These are phyloP conservation scores for Vaccinium darrowii DNA, from an alignment of 148 eudicot species.

Conservation along the genomic window DNA sequence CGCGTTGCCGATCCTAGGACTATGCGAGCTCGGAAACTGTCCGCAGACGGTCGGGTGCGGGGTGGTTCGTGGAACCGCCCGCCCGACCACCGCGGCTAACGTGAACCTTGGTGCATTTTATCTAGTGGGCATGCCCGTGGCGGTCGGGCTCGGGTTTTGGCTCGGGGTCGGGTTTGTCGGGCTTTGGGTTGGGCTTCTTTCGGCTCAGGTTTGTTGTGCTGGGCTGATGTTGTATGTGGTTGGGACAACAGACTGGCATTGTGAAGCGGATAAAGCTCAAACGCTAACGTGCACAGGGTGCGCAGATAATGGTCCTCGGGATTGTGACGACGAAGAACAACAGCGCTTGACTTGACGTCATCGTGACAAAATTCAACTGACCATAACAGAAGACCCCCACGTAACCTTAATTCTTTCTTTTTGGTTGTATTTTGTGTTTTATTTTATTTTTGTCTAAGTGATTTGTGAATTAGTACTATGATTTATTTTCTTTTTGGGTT, in stretches of 20 bases:
- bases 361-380: constrained; percentile 23
- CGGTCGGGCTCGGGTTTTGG: constrained; percentile 56
- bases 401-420: constrained; percentile 17
- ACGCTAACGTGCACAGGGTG: constrained; percentile 46
- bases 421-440: not conserved
- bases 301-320: constrained; percentile 18
- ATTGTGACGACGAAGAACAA: constrained; percentile 18
- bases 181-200: constrained; percentile 68
- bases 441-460: not conserved
- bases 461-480: constrained; percentile 18
- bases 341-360: constrained; percentile 53
- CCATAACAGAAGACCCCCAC: not conserved
- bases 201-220: constrained; percentile 72
- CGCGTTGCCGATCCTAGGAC: constrained; percentile 61
- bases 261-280: constrained; percentile 65
- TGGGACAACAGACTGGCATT: constrained; percentile 75
- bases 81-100: constrained; percentile 62
- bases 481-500: not conserved
- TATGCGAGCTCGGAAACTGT: constrained; percentile 83
- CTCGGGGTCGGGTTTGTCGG: constrained; percentile 56
- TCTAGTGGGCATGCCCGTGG: constrained; percentile 65
- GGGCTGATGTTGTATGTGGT: constrained; percentile 78
- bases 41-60: constrained; percentile 77
- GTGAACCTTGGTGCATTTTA: constrained; percentile 68
- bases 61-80: constrained; percentile 73